Conservation (phyloP, 352 stramenopile species). For the Globisporangium apiculatum region DNA sequence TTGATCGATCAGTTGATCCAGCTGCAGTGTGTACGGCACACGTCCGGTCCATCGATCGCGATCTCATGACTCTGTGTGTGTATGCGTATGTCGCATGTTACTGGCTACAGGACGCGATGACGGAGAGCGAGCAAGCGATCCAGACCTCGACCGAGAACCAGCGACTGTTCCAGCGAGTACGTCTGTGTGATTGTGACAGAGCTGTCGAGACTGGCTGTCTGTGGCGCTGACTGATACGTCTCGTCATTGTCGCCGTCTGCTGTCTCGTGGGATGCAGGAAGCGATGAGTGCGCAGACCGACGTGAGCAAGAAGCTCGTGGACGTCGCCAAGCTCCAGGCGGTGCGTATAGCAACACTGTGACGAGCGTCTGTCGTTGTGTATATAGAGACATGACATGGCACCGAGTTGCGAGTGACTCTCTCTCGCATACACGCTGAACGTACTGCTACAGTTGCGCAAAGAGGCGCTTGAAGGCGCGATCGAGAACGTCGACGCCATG, state of each 20-base stretch:
- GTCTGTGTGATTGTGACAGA: background rate
- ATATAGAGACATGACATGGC: too few relatives aligned
- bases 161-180: constrained; percentile 42
- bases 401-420: background rate
- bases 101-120: constrained; percentile 27
- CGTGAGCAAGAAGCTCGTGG: constrained; percentile 57
- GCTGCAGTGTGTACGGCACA: too few relatives aligned
- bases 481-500: constrained; percentile 60
- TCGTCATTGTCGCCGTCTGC: background rate
- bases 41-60: too few relatives aligned
- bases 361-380: background rate
- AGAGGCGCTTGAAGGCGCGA: constrained; percentile 58
- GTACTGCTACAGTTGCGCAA: constrained; percentile 42
- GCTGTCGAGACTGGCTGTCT: too few relatives aligned
- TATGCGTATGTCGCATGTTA: background rate
- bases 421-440: background rate
- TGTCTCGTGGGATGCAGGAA: constrained; percentile 15
- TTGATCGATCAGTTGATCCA: background rate
- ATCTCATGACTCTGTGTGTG: background rate
- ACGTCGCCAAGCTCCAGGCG: constrained; percentile 55
- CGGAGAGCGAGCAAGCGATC: constrained; percentile 45
- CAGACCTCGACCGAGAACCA: constrained; percentile 55
- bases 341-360: constrained; percentile 18
- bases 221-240: background rate
- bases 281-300: constrained; percentile 46